Evolutionary conservation across 495 filamentous ascomycete genomes (phyloP).

Genomic region (Corynascus novoguineensis): DNA sequence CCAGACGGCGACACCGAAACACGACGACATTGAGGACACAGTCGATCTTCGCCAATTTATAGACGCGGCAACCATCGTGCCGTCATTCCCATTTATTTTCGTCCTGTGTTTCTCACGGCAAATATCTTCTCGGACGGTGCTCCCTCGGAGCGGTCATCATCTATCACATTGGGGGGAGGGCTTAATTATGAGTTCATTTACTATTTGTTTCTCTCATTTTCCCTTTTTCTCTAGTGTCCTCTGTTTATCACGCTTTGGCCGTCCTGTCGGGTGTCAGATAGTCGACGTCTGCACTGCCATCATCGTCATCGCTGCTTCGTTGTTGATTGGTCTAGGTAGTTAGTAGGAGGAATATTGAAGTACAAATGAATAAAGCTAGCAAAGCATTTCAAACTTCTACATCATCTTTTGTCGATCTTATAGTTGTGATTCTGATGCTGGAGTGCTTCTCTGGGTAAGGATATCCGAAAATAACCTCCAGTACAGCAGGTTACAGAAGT

Average conservation of each 20-base stretch:
- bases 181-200: neutral
- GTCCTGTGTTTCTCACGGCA: neutral
- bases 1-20: neutral
- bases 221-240: neutral
- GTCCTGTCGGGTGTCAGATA: constrained; percentile 1
- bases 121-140: constrained; percentile 1
- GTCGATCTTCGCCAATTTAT: neutral
- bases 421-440: too few species aligned
- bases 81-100: neutral
- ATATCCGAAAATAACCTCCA: too few species aligned
- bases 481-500: too few species aligned
- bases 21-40: neutral
- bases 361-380: neutral
- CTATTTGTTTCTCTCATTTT: constrained; percentile 6
- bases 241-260: neutral
- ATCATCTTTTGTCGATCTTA: too few species aligned
- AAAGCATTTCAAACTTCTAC: too few species aligned
- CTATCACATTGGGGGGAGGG: neutral
- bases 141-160: neutral
- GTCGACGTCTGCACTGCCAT: neutral
- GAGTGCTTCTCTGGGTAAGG: too few species aligned
- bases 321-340: neutral
- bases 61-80: neutral
- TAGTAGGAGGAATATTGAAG: neutral
- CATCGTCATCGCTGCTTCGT: neutral